Conservation (phyloP, 148 eudicot species). For the Chenopodium berlandieri region DNA sequence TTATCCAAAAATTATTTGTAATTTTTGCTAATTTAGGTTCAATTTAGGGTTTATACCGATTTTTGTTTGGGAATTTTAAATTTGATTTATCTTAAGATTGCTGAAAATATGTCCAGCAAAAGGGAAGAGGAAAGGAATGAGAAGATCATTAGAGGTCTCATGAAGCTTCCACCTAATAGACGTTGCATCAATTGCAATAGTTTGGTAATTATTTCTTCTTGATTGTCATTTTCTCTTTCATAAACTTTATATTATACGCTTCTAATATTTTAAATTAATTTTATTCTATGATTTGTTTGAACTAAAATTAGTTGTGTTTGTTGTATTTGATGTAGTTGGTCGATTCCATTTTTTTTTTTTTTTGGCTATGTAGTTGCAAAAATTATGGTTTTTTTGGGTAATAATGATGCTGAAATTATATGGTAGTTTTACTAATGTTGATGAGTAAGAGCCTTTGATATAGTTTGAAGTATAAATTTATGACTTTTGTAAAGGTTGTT, state of each 20-base stretch:
- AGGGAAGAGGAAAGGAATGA: constrained; percentile 81
- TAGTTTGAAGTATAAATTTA: background rate
- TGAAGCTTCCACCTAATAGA: constrained; percentile 95
- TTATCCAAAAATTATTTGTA: background rate
- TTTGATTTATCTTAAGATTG: background rate
- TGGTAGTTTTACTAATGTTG: too few relatives aligned
- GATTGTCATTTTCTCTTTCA: background rate
- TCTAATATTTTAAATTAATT: background rate
- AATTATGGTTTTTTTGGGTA: background rate
- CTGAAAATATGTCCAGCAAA: constrained; percentile 22
- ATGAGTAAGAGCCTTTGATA: background rate
- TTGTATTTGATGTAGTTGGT: background rate
- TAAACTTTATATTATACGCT: background rate
- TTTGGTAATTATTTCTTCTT: constrained; percentile 43
- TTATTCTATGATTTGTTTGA: background rate
- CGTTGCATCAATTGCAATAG: constrained; percentile 89
- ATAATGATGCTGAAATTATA: background rate
- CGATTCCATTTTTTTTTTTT: background rate
- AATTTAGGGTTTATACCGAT: background rate
- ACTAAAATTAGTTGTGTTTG: background rate
- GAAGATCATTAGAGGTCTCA: constrained; percentile 85
- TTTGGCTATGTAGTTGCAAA: background rate
- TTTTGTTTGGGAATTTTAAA: background rate
- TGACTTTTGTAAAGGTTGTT: background rate
- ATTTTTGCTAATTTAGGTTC: background rate